Base-by-base conservation (phyloP, 805 yeast species). In the Kodamaea kakaduensis region DNA sequence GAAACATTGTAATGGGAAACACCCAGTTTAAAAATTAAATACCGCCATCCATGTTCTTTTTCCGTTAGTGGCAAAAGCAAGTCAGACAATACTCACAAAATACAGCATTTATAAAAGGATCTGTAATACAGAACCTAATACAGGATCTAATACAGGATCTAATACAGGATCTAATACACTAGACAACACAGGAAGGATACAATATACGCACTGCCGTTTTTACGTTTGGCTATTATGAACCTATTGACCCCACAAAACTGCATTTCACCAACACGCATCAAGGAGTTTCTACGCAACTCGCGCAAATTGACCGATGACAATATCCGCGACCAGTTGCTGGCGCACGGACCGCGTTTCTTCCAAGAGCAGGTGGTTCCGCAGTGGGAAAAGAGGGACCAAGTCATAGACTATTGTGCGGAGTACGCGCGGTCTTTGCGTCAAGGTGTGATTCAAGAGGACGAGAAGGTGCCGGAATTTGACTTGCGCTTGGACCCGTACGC, bases 401-500 rank as follows among this genome's bases (percentile, higher is more conserved):
- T 56, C 14, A 55, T 67, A 12, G 43, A 42, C 16, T 67, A 45
- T 43, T 67, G 73, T 37, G 37, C 44, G 2, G 39, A 49, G 5
- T 62, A 58, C 33, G 54, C 67, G 3, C 27, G 25, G 6, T 29
- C 32, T 2, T 43, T 64, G 18, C 50, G 61, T n/a, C 29, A 39
- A 10, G 40, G 45, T n/a, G 17, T 21, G 5, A 17, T 27, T 10
- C 13, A 9, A 12, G 33, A 29, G 12, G 31, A 30, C 4, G 26
- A 19, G 14, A 13, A 7, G 12, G 25, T 16, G 9, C 25, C 34
- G 8, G 44, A 27, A 13, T 54, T 51, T 29, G 64, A 64, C 36
- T 48, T 64, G 26, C 45, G 69, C 19, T 37, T 52, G 2, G 68
- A 67, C 39, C 73, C 73, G 0, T 67, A 67, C 31, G 70, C 71